These are phyloP conservation scores for Aspergillus sp. DNA, from an alignment of 2,329 filamentous ascomycete species.

Conservation along the genomic window DNA sequence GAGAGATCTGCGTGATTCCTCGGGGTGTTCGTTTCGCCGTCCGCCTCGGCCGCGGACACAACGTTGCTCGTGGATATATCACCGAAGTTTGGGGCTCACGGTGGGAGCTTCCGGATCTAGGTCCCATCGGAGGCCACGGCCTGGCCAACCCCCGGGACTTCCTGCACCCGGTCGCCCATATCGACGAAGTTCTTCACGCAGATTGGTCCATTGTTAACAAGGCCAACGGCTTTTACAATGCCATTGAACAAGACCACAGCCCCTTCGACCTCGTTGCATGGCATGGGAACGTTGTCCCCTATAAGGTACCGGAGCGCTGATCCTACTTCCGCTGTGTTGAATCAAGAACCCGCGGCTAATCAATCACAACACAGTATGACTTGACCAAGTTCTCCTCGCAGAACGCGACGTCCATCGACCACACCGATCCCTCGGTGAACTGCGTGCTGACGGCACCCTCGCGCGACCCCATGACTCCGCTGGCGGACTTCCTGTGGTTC, in stretches of 20 bases:
- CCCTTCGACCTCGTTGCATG: slow-evolving; percentile 72
- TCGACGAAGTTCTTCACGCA: slow-evolving; percentile 55
- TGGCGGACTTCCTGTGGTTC: slow-evolving; percentile 37
- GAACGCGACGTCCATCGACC: slow-evolving; percentile 38
- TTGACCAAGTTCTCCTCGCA: slow-evolving; percentile 42
- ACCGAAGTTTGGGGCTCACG: slow-evolving; percentile 66
- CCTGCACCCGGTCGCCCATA: slow-evolving; percentile 59
- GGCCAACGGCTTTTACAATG: slow-evolving; percentile 59
- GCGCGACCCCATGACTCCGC: slow-evolving; percentile 34
- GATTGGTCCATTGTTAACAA: slow-evolving; percentile 63
- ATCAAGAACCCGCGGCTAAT: slow-evolving; percentile 34
- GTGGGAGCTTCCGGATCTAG: slow-evolving; percentile 66
- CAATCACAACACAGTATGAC: slow-evolving; percentile 25
- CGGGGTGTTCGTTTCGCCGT: slow-evolving; percentile 63
- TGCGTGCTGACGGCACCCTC: slow-evolving; percentile 42
- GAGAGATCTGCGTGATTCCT: slow-evolving; percentile 66
- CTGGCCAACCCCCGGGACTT: slow-evolving; percentile 68
- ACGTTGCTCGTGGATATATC: slow-evolving; percentile 63
- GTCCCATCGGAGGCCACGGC: slow-evolving; percentile 65
- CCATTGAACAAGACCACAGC: slow-evolving; percentile 59
- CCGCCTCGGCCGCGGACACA: slow-evolving; percentile 58
- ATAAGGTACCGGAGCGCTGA: slow-evolving; percentile 37
- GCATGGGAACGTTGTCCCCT: slow-evolving; percentile 65
- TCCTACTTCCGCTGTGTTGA: background rate
- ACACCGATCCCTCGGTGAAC: slow-evolving; percentile 44